phyloP scores from a whole-genome alignment of 371 early-diverging fungal genomes.

The Conidiobolus incongruus region DNA sequence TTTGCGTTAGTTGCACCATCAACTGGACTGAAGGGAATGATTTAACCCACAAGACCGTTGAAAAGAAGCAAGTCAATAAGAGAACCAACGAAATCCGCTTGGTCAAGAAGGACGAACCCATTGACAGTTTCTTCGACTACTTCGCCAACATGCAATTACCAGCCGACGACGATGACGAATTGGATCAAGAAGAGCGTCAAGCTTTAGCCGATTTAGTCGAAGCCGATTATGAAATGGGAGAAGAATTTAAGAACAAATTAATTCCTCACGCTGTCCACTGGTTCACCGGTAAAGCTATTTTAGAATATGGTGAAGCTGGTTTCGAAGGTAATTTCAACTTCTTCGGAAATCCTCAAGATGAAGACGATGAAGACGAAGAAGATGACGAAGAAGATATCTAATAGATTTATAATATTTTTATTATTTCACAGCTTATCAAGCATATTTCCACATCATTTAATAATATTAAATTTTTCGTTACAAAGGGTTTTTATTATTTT shows the following conservation, averaged over 20 bases:
- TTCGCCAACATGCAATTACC: slow-evolving; percentile 66
- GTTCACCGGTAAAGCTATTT: slow-evolving; percentile 95
- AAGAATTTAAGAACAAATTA: slow-evolving; percentile 85
- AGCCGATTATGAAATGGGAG: slow-evolving; percentile 85
- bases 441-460: too few species aligned
- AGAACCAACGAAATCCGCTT: slow-evolving; percentile 87
- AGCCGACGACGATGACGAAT: slow-evolving; percentile 36
- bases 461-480: too few species aligned
- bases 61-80: slow-evolving; percentile 96
- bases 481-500: too few species aligned
- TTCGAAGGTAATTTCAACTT: slow-evolving; percentile 49
- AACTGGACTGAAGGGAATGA: slow-evolving; percentile 92
- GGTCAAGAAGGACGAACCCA: slow-evolving; percentile 82
- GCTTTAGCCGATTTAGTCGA: slow-evolving; percentile 58
- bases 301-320: slow-evolving; percentile 45
- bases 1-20: too few species aligned
- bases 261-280: slow-evolving; percentile 91
- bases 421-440: too few species aligned
- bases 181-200: slow-evolving; percentile 53
- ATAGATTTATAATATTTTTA: too few species aligned
- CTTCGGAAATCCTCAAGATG: slow-evolving; percentile 23
- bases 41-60: slow-evolving; percentile 70
- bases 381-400: too few species aligned
- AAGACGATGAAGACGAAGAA: too few species aligned
- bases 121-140: slow-evolving; percentile 87